Evolutionary conservation across 352 stramenopile genomes (phyloP), one percentile per base, ranked within the genome.

Genomic region (Phytophthora meadii): DNA sequence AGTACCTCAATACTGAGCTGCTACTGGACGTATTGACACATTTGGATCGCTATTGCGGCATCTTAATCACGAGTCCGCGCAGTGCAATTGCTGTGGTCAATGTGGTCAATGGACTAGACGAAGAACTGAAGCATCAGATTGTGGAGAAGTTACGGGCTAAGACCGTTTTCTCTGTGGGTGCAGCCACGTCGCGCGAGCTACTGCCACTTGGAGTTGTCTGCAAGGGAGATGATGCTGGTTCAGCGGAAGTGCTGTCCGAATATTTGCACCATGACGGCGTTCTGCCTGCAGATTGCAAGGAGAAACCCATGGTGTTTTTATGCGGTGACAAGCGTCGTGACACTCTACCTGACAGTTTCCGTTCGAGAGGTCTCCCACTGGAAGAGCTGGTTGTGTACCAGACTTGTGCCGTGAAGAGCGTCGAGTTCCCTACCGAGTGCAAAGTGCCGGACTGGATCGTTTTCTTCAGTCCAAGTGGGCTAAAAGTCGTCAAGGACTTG

Each of bases 381-480:
- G 55, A 88, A 55, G 78, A 95, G 66, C 69, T 95, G 30, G 51
- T 77, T 1, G 87, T 93, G 24, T 95, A 95, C 54, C 58, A 70
- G 17, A 88, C 82, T 27, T 82, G 75, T 48, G 49, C 77, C 2
- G 68, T 91, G 9, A 47, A 75, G n/a, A 67, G 75, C 17, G 68
- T 93, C 5, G 48, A 62, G 30, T 45, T 93, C 32, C 79, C 84
- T 36, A 40, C 54, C 11, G 65, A 54, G 40, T 81, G 73, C 27
- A 50, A 46, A 9, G 55, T 66, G 24, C 84, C 83, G 6, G 56
- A 84, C 11, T 95, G 87, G 87, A 67, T 93, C 28, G 84, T 81
- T 14, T 93, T 89, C 70, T 95, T 95, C 57, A 95, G 87, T 58
- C 87, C 87, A 0, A 95, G 87, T 37, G 87, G 87, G 3, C 68